These are phyloP conservation scores for Dryas drummondii DNA, from an alignment of 306 rosid species.

Conservation along the genomic window DNA sequence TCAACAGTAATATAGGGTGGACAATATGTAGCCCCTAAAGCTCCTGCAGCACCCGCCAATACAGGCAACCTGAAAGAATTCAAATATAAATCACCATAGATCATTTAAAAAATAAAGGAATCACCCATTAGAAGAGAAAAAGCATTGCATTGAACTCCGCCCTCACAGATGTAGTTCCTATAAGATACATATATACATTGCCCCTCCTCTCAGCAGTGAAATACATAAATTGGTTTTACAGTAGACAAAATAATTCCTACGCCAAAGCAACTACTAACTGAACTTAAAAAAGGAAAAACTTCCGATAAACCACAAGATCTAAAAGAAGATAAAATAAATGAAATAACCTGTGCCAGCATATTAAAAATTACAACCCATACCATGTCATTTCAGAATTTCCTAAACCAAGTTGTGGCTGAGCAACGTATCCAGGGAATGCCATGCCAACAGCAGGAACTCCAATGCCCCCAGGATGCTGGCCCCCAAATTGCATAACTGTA, in stretches of 20 bases:
- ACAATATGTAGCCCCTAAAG: slow-evolving; percentile 75
- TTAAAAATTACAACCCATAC: slow-evolving; percentile 31
- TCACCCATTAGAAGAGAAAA: background rate
- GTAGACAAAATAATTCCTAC: background rate
- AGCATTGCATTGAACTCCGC: background rate
- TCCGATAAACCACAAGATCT: background rate
- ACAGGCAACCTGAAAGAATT: slow-evolving; percentile 74
- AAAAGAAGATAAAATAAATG: slow-evolving; percentile 1
- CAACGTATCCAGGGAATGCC: slow-evolving; percentile 99
- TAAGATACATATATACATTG: background rate
- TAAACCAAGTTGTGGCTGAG: slow-evolving; percentile 76
- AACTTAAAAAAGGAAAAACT: background rate
- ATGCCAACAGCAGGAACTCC: slow-evolving; percentile 99
- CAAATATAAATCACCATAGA: background rate
- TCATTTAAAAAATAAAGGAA: background rate
- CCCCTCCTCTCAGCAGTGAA: slow-evolving; percentile 1
- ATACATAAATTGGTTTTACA: background rate
- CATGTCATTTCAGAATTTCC: slow-evolving; percentile 98
- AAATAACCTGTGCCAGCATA: background rate
- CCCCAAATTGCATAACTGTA: slow-evolving; percentile 95
- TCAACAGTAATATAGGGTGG: slow-evolving; percentile 87
- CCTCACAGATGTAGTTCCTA: background rate
- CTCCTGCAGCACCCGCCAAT: slow-evolving; percentile 95
- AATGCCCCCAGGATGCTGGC: slow-evolving; percentile 95
- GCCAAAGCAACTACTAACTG: background rate